phyloP scores from a whole-genome alignment of 345 rosid species.

The Cochlearia excelsa region DNA sequence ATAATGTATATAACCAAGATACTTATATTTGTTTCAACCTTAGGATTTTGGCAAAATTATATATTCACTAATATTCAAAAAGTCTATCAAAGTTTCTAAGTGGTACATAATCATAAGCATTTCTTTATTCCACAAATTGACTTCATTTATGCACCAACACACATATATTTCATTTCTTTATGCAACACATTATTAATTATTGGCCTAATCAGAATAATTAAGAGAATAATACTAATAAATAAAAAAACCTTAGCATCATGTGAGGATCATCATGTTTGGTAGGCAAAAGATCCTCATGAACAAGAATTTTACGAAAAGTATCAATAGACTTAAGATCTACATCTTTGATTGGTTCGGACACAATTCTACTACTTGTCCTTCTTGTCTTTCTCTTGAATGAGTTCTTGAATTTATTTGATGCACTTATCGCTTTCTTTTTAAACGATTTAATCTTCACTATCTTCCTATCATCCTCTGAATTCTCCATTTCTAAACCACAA shows the following conservation, averaged over 20 bases:
- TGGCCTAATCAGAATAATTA: neutral
- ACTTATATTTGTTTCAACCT: no score
- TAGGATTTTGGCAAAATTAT: neutral
- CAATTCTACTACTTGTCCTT: slow-evolving; percentile 52
- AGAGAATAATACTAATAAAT: neutral
- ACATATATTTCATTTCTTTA: neutral
- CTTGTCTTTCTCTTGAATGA: slow-evolving; percentile 62
- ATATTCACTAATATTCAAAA: slow-evolving; percentile 16
- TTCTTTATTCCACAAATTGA: slow-evolving; percentile 7
- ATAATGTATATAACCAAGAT: no score
- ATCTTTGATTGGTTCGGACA: slow-evolving; percentile 48
- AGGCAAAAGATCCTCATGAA: slow-evolving; percentile 59
- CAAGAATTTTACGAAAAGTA: slow-evolving; percentile 68
- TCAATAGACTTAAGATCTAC: slow-evolving; percentile 65
- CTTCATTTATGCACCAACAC: neutral
- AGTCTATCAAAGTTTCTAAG: neutral
- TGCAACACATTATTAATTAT: neutral
- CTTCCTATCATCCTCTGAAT: slow-evolving; percentile 64
- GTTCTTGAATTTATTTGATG: slow-evolving; percentile 70
- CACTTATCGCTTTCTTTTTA: slow-evolving; percentile 73
- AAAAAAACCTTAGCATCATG: slow-evolving; percentile 72
- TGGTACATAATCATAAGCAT: neutral
- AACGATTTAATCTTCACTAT: slow-evolving; percentile 58
- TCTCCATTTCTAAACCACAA: slow-evolving; percentile 38
- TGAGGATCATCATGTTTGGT: slow-evolving; percentile 70